A percentile compares a stretch with the other conserved stretches of the same genome.
Evolutionary conservation across 768 basidiomycete species (phyloP).

Genomic region (Mycena kentingensis): DNA sequence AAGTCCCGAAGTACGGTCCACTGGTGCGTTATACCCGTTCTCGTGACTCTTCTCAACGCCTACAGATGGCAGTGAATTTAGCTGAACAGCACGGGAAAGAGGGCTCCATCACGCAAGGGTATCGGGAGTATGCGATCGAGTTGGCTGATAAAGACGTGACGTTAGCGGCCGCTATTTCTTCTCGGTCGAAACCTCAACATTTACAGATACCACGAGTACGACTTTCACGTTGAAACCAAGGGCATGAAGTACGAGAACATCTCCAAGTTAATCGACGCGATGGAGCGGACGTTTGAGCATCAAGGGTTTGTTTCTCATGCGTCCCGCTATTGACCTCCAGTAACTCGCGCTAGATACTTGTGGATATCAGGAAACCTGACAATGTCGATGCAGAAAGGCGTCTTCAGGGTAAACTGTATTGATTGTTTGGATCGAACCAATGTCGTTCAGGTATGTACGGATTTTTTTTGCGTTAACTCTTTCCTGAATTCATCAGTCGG

Average conservation of each 20-base stretch:
- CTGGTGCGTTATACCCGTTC: too few species aligned
- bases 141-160: slow-evolving; percentile 54
- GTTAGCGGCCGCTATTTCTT: slow-evolving; percentile 39
- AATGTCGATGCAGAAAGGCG: slow-evolving; percentile 81
- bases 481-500: slow-evolving; percentile 57
- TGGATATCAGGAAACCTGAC: slow-evolving; percentile 28
- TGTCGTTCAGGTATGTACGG: slow-evolving; percentile 73
- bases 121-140: slow-evolving; percentile 66
- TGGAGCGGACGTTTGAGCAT: slow-evolving; percentile 73
- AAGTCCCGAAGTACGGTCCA: slow-evolving; percentile 67
- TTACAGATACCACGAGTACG: slow-evolving; percentile 78
- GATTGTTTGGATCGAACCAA: slow-evolving; percentile 96
- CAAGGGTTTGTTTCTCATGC: slow-evolving; percentile 57
- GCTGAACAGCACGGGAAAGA: slow-evolving; percentile 93
- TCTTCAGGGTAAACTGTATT: slow-evolving; percentile 92
- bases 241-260: slow-evolving; percentile 99
- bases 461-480: neutral
- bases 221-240: slow-evolving; percentile 91
- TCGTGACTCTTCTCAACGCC: slow-evolving; percentile 8
- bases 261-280: slow-evolving; percentile 66
- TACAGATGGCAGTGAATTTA: slow-evolving; percentile 81
- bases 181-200: slow-evolving; percentile 3
- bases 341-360: neutral
- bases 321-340: neutral
- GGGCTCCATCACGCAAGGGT: slow-evolving; percentile 74